Base-by-base conservation (phyloP, 441 rosid genomes). In the Gossypium laxum region DNA sequence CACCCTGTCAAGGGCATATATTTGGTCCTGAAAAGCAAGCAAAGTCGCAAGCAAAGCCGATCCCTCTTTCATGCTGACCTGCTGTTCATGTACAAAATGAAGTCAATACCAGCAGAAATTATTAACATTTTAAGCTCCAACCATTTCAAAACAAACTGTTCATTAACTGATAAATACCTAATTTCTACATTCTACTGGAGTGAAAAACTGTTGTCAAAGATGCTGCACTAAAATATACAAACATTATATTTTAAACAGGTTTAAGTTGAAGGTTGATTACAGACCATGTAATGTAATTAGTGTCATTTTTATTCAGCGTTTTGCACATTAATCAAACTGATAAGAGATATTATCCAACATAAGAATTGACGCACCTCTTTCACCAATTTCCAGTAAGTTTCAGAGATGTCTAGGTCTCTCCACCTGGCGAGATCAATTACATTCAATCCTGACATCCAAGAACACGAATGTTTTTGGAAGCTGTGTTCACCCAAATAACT, bases 381-480 rank as follows among this genome's bases (percentile, higher is more conserved):
- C 62, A 73, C 74, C 75, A 82, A 77, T 71, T 84, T 84, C 78
- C 58, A 78, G 81, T 87, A 94, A 63, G 89, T 89, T 79, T 84
- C 76, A 34, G 97, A 88, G 28, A 93, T 85, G 67, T 81, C 85
- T 61, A 91, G 81, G 74, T 88, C 87, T 71, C 90, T 89, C 98
- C 98, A 94, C 77, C 82, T 83, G 55, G 67, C 83, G 72, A 94
- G 89, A 84, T 94, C 96, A 78, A 94, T 75, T 26, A 94, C 79
- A 78, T 90, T 94, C 75, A 94, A 82, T 75, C 98, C 98, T 71
- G 98, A 86, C 98, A 94, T 90, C 98, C 97, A 94, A 67, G 85
- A 82, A 81, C 96, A 91, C 0, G 87, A 85, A 52, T 76, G 81
- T 70, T 75, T 70, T 65, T 86, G 75, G 28, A 81, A 82, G 68